These are phyloP conservation scores for Bondarzewia mesenterica DNA, from an alignment of 1,284 basidiomycete species.

Conservation along the genomic window DNA sequence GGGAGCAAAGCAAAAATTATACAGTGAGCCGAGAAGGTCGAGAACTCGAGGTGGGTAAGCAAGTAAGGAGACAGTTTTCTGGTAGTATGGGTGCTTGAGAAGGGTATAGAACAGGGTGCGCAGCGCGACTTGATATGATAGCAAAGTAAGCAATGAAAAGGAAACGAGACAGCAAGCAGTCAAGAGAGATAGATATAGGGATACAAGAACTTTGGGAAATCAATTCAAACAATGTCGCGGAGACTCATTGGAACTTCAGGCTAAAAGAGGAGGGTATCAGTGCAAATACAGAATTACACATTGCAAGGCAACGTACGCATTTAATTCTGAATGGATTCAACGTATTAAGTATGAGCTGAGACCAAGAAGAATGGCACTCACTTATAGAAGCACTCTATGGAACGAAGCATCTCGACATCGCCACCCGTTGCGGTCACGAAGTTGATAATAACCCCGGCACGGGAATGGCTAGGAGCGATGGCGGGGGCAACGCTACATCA, in stretches of 20 bases:
- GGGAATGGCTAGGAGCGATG: conserved; percentile 70
- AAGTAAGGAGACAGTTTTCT: conserved; percentile 62
- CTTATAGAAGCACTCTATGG: conserved; percentile 97
- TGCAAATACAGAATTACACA: neutral
- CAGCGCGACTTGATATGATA: conserved; percentile 36
- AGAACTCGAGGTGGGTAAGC: conserved; percentile 31
- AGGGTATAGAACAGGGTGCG: conserved; percentile 55
- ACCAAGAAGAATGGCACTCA: conserved; percentile 25
- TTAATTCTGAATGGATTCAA: conserved; percentile 54
- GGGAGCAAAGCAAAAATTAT: conserved; percentile 44
- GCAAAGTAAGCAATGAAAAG: conserved; percentile 25
- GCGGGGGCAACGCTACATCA: conserved; percentile 65
- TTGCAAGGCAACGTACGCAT: conserved; percentile 54
- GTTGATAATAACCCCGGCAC: conserved; percentile 86
- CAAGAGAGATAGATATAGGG: conserved; percentile 49
- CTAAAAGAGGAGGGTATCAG: conserved; percentile 28
- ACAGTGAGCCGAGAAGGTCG: conserved; percentile 48
- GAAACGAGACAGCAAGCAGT: conserved; percentile 23
- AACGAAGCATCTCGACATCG: conserved; percentile 95
- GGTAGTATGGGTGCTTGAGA: conserved; percentile 39
- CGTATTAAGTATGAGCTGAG: conserved; percentile 9
- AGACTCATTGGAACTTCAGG: conserved; percentile 83
- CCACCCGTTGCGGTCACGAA: conserved; percentile 96
- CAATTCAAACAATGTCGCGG: conserved; percentile 73
- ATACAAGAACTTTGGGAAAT: conserved; percentile 58